phyloP scores from a whole-genome alignment of 176 grass and related monocot genomes.

The Eremochloa ophiuroides region DNA sequence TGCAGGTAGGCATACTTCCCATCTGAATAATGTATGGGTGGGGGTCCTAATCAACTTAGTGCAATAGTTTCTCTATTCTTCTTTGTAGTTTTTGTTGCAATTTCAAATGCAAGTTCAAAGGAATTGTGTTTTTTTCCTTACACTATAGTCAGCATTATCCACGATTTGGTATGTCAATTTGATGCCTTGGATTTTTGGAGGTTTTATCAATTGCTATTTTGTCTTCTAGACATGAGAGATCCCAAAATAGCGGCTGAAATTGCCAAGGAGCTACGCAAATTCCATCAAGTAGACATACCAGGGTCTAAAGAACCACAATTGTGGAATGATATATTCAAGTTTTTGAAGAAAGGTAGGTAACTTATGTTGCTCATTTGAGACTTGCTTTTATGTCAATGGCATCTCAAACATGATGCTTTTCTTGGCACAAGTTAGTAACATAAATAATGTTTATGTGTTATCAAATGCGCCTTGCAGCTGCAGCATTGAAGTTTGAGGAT shows the following conservation, averaged over 20 bases:
- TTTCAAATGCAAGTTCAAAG: conserved; percentile 23
- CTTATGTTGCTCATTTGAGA: background rate
- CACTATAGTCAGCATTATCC: background rate
- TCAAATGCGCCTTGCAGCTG: conserved; percentile 52
- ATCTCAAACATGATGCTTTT: background rate
- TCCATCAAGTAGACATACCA: conserved; percentile 82
- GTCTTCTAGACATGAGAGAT: conserved; percentile 74
- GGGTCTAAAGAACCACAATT: conserved; percentile 73
- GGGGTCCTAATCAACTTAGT: background rate
- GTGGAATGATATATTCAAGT: conserved; percentile 95
- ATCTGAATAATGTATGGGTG: conserved; percentile 9
- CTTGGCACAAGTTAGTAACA: background rate
- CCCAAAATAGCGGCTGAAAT: conserved; percentile 84
- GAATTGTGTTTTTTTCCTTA: background rate
- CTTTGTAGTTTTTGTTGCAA: background rate
- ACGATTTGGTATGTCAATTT: background rate
- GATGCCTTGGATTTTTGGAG: background rate
- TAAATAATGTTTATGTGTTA: conserved; percentile 1
- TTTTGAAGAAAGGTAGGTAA: conserved; percentile 69
- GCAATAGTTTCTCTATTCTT: background rate
- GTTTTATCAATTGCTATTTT: conserved; percentile 15
- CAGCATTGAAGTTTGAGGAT: conserved; percentile 65
- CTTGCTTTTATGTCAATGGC: conserved; percentile 16
- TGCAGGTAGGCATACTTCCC: conserved; percentile 50
- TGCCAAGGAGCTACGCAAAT: conserved; percentile 68